Conservation (phyloP, 768 basidiomycete genomes). For the Polyporus arcularius region DNA sequence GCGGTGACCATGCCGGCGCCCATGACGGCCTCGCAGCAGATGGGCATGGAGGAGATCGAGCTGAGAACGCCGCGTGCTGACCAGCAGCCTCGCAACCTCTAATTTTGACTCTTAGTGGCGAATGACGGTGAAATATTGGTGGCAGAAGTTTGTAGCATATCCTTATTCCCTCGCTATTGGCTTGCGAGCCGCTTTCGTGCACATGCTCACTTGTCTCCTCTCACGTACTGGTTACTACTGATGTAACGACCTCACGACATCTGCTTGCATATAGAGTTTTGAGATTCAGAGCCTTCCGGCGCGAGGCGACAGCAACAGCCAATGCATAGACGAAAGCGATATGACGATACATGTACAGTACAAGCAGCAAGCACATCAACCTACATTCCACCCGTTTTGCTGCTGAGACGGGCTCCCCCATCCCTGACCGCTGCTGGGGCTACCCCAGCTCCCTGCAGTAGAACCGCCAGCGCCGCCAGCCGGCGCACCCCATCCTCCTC, state of each 20-base stretch:
- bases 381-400: constrained; percentile 33
- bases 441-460: constrained; percentile 10
- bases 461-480: background rate
- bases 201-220: background rate
- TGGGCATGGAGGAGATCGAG: constrained; percentile 31
- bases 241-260: too few species aligned
- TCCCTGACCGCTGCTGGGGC: constrained; percentile 24
- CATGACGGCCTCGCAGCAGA: background rate
- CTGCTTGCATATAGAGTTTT: too few species aligned
- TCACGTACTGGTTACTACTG: background rate
- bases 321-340: too few species aligned
- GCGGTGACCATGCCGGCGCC: background rate
- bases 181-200: background rate
- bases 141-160: constrained; percentile 1
- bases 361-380: background rate
- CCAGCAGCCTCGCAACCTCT: background rate
- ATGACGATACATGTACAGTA: background rate
- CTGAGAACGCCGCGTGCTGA: constrained; percentile 21
- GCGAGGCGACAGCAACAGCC: too few species aligned
- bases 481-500: constrained; percentile 5
- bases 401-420: constrained; percentile 31
- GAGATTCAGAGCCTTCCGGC: too few species aligned
- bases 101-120: background rate
- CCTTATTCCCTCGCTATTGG: constrained; percentile 2
- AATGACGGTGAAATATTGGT: background rate